Conservation (phyloP, 2,329 filamentous ascomycete genomes). For the Neofusicoccum laricinum region DNA sequence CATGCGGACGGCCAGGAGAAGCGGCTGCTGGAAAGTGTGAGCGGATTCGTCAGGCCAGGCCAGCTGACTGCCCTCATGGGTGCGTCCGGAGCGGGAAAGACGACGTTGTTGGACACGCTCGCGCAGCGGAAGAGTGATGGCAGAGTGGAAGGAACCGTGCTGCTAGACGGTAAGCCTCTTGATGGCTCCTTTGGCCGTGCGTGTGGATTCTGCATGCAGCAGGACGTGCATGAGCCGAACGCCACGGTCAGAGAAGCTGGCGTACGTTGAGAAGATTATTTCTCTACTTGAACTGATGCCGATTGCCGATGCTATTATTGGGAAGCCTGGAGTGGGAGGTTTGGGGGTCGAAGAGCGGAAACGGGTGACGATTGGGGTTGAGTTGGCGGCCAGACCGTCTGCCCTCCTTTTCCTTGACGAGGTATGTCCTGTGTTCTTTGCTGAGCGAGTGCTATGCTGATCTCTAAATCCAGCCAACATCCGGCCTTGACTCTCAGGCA, state of each 20-base stretch:
- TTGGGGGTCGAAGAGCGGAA: conserved; percentile 62
- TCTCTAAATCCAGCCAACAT: conserved; percentile 71
- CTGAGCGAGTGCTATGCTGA: conserved; percentile 52
- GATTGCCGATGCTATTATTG: conserved; percentile 64
- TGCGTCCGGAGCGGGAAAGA: conserved; percentile 59
- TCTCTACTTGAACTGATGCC: conserved; percentile 62
- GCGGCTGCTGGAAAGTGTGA: conserved; percentile 56
- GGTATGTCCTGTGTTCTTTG: conserved; percentile 11
- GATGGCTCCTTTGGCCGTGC: conserved; percentile 46
- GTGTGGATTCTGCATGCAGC: conserved; percentile 59
- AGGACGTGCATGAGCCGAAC: conserved; percentile 65
- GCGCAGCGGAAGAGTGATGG: conserved; percentile 46
- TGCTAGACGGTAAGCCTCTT: conserved; percentile 41
- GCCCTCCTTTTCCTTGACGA: conserved; percentile 70
- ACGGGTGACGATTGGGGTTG: conserved; percentile 69
- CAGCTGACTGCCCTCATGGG: conserved; percentile 79
- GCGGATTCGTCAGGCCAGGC: conserved; percentile 73
- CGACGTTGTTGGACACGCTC: conserved; percentile 37
- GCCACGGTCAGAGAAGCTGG: conserved; percentile 67
- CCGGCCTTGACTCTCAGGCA: conserved; percentile 61
- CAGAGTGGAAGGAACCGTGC: conserved; percentile 43
- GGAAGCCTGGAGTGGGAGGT: conserved; percentile 57
- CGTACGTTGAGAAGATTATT: conserved; percentile 64
- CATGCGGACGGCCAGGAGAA: conserved; percentile 27
- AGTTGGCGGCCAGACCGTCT: conserved; percentile 63